Evolutionary conservation across 1,284 basidiomycete genomes (phyloP), one percentile per base, ranked within the genome.

Genomic region (Cerioporus squamosus): DNA sequence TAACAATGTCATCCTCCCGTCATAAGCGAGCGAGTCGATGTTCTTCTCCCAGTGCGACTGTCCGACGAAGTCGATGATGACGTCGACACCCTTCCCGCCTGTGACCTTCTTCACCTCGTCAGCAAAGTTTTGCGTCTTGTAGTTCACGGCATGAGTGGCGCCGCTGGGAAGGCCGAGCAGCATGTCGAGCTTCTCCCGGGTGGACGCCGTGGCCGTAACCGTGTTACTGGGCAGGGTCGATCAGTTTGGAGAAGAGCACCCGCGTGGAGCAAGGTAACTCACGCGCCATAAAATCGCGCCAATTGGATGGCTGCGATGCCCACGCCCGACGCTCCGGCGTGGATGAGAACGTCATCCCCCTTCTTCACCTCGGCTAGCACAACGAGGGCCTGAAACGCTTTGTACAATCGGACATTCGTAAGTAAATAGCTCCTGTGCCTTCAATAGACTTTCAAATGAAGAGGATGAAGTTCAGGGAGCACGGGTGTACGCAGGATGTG

Each of bases 231-330:
- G 24, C 38, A 51, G 51, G 45, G 57, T 38, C 24, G 50, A 49
- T 59, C 18, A 58, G 46, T 29, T 29, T 55, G 52, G 29, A 53
- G 55, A 55, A 57, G 48, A 55, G 44, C 31, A 59, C 38, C 24
- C 53, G 26, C 49, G 43, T 18, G 44, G 36, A 53, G 48, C 31
- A 20, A 18, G 17, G 10, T n/a, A 18, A 80, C 88, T 76, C 67
- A 91, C 90, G 92, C 91, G 60, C 85, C 86, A 60, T 82, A 87
- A 53, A 83, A 71, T 57, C 90, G 84, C 14, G 95, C 93, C 20
- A 98, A 79, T 75, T 98, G 96, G 56, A 94, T 94, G 3, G 94
- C 94, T 2, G 95, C 91, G 15, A 97, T 75, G 2, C 96, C 96
- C 2, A 98, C 95, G 50, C 95, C 94, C 9, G 91, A 93, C 3